Evolutionary conservation across 108 stramenopile genomes (phyloP).

Genomic region (Pelagomonas calceolata): DNA sequence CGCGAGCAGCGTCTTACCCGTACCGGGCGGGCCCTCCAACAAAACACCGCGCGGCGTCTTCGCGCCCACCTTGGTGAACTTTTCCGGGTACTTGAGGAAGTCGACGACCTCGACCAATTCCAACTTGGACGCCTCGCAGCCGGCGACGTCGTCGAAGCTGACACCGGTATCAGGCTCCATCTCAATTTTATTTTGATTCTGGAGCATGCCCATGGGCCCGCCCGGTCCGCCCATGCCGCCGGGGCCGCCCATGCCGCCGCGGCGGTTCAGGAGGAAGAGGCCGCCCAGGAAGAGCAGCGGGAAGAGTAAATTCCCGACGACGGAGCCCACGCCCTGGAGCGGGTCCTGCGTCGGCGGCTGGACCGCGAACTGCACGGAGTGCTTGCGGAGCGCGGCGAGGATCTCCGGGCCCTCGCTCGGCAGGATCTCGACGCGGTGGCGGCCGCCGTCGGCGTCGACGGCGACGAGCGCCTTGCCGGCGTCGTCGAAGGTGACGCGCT

Average conservation of each 20-base stretch:
- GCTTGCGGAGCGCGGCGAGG: conserved; percentile 28
- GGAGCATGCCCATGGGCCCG: conserved; percentile 8
- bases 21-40: conserved; percentile 59
- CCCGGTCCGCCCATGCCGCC: neutral
- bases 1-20: conserved; percentile 93
- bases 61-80: conserved; percentile 46
- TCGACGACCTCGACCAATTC: conserved; percentile 95
- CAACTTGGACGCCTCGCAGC: conserved; percentile 85
- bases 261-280: conserved; percentile 25
- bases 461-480: conserved; percentile 76
- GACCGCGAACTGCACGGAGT: conserved; percentile 39
- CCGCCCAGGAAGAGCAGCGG: conserved; percentile 28
- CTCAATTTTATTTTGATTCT: conserved; percentile 24
- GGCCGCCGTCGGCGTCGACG: conserved; percentile 74
- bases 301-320: conserved; percentile 16
- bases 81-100: conserved; percentile 83
- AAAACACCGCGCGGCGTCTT: conserved; percentile 50
- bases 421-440: conserved; percentile 73
- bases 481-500: conserved; percentile 39
- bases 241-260: conserved; percentile 12
- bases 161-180: conserved; percentile 33
- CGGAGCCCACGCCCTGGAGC: conserved; percentile 19
- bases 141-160: conserved; percentile 89
- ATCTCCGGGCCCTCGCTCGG: conserved; percentile 63
- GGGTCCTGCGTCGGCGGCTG: neutral